Evolutionary conservation across 2,329 filamentous ascomycete genomes (phyloP), one percentile per base, ranked within the genome.

Genomic region (Thelonectria olida): DNA sequence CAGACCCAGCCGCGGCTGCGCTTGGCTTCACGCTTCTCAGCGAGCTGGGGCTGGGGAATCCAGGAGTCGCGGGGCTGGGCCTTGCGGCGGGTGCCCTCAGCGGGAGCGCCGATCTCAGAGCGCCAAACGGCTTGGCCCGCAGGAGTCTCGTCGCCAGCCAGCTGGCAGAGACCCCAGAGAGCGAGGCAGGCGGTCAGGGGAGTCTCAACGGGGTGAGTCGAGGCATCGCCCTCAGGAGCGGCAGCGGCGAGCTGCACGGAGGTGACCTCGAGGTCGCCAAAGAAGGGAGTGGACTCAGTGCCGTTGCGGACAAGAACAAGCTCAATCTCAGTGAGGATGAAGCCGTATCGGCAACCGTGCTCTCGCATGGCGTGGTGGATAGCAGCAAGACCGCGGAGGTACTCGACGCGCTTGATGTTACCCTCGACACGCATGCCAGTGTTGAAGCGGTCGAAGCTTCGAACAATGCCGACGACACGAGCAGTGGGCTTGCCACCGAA

Each of bases 311-410:
- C 93, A 69, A 96, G 89, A 38, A 97, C 90, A 8, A 97, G 88
- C 80, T 98, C 95, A 70, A 97, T 97, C 79, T 97, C 95, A 1
- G 93, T 97, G 73, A 97, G 88, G 77, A 98, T 95, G 82, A 97
- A 98, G 55, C 95, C 95, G 77, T 97, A 98, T 61, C 95, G 90
- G 75, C 92, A 96, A 67, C 90, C 89, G 79, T 97, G 92, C 79
- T 97, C 93, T 76, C 95, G 93, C 93, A 97, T 97, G 73, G 90
- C 89, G 74, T 92, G 88, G 78, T 98, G 95, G 44, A 97, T 82
- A 70, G 96, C 92, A 0, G 93, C 85, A 5, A 98, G 87, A 1
- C 92, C 92, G 51, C 91, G 90, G 19, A 97, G 89, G 80, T 97
- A 97, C 78, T 95, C 89, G 59, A 97, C 92, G 60, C 92, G 90